Evolutionary conservation across 2,329 filamentous ascomycete species (phyloP).

Genomic region (Nectriaceae sp.): DNA sequence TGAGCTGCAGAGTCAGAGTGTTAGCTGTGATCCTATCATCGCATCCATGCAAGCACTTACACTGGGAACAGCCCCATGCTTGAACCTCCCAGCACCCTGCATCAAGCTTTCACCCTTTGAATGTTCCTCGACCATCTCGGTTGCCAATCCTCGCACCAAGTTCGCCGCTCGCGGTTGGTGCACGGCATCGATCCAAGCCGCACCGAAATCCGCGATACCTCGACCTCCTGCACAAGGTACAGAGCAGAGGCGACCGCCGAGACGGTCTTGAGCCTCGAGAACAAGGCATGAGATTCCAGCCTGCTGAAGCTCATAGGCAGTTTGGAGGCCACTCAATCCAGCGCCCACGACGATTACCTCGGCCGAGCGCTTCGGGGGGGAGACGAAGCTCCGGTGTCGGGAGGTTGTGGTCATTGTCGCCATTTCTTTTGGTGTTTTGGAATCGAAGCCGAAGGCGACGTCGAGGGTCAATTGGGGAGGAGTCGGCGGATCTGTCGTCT

Average conservation of each 20-base stretch:
- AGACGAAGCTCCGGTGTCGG: conserved; percentile 7
- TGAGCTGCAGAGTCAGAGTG: conserved; percentile 2
- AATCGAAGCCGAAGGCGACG: neutral
- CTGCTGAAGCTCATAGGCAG: conserved; percentile 22
- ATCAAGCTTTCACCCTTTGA: conserved; percentile 4
- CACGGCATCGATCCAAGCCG: conserved; percentile 23
- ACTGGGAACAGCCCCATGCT: conserved; percentile 5
- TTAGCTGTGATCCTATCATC: neutral
- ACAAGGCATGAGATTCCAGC: conserved; percentile 25
- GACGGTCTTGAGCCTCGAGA: conserved; percentile 16
- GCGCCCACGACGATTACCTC: conserved; percentile 29
- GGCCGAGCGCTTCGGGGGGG: conserved; percentile 11
- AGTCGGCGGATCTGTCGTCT: no score
- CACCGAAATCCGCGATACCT: conserved; percentile 16
- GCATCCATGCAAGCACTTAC: conserved; percentile 2
- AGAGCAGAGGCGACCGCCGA: conserved; percentile 15
- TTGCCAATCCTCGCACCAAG: conserved; percentile 7
- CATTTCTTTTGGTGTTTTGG: neutral
- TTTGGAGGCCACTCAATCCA: conserved; percentile 26
- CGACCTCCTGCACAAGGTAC: conserved; percentile 13
- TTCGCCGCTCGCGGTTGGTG: conserved; percentile 16
- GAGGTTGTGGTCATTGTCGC: neutral
- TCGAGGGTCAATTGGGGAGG: neutral
- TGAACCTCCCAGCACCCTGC: conserved; percentile 9
- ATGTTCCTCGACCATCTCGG: conserved; percentile 13